A percentile compares a stretch with the other conserved stretches of the same genome.
Evolutionary conservation across 2,329 filamentous ascomycete genomes (phyloP).

Genomic region (Acrocalymma vagum): DNA sequence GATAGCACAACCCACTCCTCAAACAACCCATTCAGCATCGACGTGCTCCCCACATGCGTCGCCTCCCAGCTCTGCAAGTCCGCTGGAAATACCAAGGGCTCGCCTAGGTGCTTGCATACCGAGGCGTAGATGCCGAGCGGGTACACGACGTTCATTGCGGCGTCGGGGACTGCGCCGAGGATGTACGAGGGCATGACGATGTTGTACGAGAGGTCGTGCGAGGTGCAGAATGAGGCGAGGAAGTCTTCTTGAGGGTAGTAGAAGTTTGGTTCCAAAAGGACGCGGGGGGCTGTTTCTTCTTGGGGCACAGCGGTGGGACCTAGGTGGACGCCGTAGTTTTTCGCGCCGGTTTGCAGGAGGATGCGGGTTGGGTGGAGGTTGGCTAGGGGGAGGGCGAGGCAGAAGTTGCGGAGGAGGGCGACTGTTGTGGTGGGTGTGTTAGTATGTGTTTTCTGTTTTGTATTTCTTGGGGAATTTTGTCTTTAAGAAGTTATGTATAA

Average conservation of each 20-base stretch:
- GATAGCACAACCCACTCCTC: constrained; percentile 61
- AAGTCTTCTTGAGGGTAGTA: constrained; percentile 65
- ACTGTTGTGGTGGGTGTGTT: constrained; percentile 20
- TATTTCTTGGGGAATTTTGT: too few relatives aligned
- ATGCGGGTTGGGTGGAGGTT: constrained; percentile 56
- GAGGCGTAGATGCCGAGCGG: constrained; percentile 61
- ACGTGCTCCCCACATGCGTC: constrained; percentile 53
- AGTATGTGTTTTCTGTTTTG: too few relatives aligned
- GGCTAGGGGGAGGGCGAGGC: constrained; percentile 52
- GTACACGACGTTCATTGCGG: constrained; percentile 60
- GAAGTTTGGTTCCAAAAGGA: constrained; percentile 60
- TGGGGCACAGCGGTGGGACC: constrained; percentile 54
- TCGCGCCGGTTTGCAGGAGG: constrained; percentile 61
- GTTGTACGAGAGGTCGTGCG: constrained; percentile 53
- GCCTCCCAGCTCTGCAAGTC: constrained; percentile 56
- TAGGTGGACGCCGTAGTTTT: constrained; percentile 62
- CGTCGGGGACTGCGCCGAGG: constrained; percentile 58
- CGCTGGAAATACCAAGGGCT: constrained; percentile 55
- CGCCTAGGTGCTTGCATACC: constrained; percentile 53
- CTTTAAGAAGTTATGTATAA: too few relatives aligned
- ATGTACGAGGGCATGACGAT: constrained; percentile 59
- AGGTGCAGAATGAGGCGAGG: constrained; percentile 53
- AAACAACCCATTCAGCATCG: constrained; percentile 59
- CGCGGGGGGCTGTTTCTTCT: constrained; percentile 56
- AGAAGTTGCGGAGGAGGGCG: constrained; percentile 58